Conservation (phyloP, 495 filamentous ascomycete genomes). For the Penicillium robsamsonii region DNA sequence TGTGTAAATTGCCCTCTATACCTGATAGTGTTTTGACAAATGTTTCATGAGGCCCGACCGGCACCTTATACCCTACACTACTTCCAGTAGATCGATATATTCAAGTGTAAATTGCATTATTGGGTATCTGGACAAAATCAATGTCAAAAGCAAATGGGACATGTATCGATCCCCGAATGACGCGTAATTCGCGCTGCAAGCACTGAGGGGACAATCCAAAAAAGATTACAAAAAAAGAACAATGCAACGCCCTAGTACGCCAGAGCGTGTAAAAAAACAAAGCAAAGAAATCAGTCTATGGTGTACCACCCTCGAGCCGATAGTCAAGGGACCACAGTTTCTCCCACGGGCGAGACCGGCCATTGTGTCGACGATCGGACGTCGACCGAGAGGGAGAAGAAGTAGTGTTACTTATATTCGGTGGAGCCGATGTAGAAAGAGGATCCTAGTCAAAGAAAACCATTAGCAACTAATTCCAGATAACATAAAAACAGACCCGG, state of each 20-base stretch:
- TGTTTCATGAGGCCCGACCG: neutral
- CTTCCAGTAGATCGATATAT: neutral
- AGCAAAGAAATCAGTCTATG: constrained; percentile 9
- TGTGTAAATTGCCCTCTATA: neutral
- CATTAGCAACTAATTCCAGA: constrained; percentile 5
- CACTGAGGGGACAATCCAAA: constrained; percentile 6
- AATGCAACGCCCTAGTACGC: neutral
- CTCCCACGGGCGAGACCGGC: constrained; percentile 49
- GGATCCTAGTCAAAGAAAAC: constrained; percentile 1
- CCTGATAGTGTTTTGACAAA: neutral
- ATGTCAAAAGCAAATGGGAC: constrained; percentile 15
- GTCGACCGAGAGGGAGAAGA: constrained; percentile 24
- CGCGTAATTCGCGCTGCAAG: too few relatives aligned
- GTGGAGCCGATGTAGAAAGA: constrained; percentile 3
- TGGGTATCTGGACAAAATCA: constrained; percentile 33
- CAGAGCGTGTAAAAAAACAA: neutral
- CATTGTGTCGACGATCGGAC: constrained; percentile 24
- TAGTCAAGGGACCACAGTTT: constrained; percentile 53
- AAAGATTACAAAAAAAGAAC: constrained; percentile 6
- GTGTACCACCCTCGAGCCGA: constrained; percentile 37
- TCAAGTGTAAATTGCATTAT: constrained; percentile 19
- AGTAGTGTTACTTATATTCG: constrained; percentile 4
- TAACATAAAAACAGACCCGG: constrained; percentile 12
- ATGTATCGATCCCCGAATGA: neutral
- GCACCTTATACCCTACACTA: neutral